These are phyloP conservation scores for Nemania sp. DNA, from an alignment of 2,329 filamentous ascomycete genomes.

Conservation along the genomic window DNA sequence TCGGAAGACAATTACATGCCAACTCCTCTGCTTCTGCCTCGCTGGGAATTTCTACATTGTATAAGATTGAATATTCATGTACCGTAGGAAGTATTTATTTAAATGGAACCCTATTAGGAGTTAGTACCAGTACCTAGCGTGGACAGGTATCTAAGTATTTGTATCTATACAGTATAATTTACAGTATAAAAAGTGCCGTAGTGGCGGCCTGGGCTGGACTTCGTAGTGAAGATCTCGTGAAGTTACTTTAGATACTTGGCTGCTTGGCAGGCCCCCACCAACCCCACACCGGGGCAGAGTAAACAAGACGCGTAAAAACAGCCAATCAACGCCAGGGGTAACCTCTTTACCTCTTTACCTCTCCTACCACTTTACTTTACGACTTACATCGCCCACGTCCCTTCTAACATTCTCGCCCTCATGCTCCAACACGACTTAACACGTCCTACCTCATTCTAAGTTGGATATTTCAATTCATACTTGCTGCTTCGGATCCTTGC, in stretches of 20 bases:
- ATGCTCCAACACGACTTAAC: background rate
- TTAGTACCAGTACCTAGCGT: too few species aligned
- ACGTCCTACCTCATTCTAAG: too few species aligned
- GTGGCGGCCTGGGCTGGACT: too few species aligned
- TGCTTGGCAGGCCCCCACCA: conserved; percentile 4
- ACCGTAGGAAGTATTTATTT: too few species aligned
- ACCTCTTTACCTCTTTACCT: background rate
- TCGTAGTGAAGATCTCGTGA: background rate
- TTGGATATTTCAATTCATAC: background rate
- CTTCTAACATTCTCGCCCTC: background rate
- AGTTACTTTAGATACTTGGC: background rate
- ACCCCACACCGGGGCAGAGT: conserved; percentile 25
- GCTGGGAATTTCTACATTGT: too few species aligned
- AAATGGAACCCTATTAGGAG: too few species aligned
- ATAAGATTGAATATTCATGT: too few species aligned
- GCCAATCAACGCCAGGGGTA: conserved; percentile 31
- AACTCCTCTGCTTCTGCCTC: too few species aligned
- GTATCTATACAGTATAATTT: too few species aligned
- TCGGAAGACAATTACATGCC: background rate
- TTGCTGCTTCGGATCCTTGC: background rate
- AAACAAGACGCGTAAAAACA: conserved; percentile 38
- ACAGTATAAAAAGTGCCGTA: too few species aligned
- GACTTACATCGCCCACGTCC: background rate
- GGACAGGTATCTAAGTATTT: too few species aligned
- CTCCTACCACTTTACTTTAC: too few species aligned